A percentile compares a stretch with the other conserved stretches of the same genome.
Conservation (phyloP, 306 rosid genomes). For the Quercus dentata region DNA sequence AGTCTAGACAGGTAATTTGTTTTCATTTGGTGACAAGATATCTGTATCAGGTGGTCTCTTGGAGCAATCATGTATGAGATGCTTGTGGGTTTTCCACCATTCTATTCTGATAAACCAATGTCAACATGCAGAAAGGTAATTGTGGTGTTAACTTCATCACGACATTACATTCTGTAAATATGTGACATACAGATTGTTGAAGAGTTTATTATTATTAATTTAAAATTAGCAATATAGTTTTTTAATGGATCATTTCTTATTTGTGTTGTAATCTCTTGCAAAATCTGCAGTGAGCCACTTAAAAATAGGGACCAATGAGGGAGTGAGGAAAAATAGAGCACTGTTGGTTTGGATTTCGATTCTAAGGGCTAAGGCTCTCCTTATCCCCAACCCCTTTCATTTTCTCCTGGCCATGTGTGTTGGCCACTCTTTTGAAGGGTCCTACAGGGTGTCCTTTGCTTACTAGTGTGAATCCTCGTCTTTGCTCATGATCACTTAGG, state of each 20-base stretch:
- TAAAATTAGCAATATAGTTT: not conserved
- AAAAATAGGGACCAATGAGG: not conserved
- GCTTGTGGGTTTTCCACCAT: slow-evolving; percentile 91
- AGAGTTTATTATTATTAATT: not conserved
- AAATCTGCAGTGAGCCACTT: not conserved
- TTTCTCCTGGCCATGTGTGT: too few species aligned
- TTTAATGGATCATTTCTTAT: not conserved
- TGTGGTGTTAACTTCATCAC: not conserved
- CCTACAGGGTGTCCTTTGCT: too few species aligned
- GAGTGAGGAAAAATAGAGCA: too few species aligned
- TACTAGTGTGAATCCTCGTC: too few species aligned
- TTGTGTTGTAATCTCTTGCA: not conserved
- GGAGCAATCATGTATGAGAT: slow-evolving; percentile 95
- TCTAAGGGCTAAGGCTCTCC: too few species aligned
- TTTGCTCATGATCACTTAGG: too few species aligned
- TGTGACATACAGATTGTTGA: not conserved
- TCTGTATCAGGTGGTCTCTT: slow-evolving; percentile 78
- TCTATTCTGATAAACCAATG: slow-evolving; percentile 86
- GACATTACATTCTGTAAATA: not conserved
- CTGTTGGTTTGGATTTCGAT: too few species aligned
- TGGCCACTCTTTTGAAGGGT: too few species aligned
- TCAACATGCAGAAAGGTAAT: slow-evolving; percentile 82
- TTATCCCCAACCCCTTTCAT: too few species aligned
- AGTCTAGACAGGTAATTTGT: not conserved
- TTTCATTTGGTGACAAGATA: slow-evolving; percentile 1